Conservation (phyloP, 1,284 basidiomycete genomes). For the Apiotrichum siamense region DNA sequence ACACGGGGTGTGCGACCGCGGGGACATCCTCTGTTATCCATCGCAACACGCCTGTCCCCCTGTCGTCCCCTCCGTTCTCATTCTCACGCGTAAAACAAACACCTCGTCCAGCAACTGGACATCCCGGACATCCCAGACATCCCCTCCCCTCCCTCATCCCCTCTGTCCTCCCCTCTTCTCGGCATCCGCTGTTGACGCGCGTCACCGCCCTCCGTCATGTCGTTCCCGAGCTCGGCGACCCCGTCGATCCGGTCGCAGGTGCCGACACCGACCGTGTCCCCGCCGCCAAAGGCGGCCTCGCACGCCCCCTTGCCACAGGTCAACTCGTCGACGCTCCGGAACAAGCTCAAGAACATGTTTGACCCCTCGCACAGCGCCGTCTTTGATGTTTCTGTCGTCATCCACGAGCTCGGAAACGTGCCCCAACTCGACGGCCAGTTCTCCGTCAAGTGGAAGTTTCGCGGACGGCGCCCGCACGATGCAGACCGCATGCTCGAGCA, state of each 20-base stretch:
- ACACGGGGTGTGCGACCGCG: too few species aligned
- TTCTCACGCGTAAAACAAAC: neutral
- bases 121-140: too few species aligned
- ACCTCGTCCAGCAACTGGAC: too few species aligned
- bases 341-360: constrained; percentile 28
- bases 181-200: neutral
- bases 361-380: constrained; percentile 25
- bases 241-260: neutral
- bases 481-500: constrained; percentile 8
- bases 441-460: constrained; percentile 37
- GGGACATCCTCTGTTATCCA: too few species aligned
- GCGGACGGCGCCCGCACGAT: constrained; percentile 26
- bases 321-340: constrained; percentile 1
- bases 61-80: too few species aligned
- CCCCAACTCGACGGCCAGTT: constrained; percentile 39
- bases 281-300: neutral
- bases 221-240: neutral
- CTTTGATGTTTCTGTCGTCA: constrained; percentile 29
- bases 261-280: neutral
- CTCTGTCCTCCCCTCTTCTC: neutral
- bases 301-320: neutral
- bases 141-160: too few species aligned
- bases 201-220: neutral
- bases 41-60: too few species aligned
- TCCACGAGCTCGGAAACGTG: constrained; percentile 41